Evolutionary conservation across 345 rosid species (phyloP), one percentile per base, ranked within the genome.

Genomic region (Aquilaria sinensis): DNA sequence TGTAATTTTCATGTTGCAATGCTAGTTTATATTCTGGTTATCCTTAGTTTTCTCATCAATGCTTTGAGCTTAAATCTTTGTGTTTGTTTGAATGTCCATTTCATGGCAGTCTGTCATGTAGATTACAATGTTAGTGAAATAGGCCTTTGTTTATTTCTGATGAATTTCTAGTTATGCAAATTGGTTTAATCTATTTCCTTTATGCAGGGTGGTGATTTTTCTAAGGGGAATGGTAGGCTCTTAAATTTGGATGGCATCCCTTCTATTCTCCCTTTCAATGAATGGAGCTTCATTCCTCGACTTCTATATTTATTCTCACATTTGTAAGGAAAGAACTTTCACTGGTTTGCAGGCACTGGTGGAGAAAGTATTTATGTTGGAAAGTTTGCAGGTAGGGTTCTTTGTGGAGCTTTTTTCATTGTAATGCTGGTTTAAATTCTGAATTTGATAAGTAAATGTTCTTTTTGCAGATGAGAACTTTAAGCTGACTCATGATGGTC

Each of bases 301-400:
- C 77, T 71, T 79, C 65, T 64, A 70, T 72, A 69, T 60, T 62
- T 68, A 74, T 72, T 77, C 77, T 80, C 73, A 66, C 80, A 87
- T 64, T 65, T 77, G 74, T 78, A 78, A 84, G 79, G 81, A 77
- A 62, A 66, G 23, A 61, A 72, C 65, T 77, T 80, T 81, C 58
- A 72, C 82, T 94, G 84, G 77, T 82, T 82, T 87, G 88, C 92
- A 95, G 99, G 97, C 85, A 89, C 99, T 62, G 99, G 99, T 61
- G 99, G 99, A 67, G 98, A 95, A 80, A 89, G 98, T 68, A 89
- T 91, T 67, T 95, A 85, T 53, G 99, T 96, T 74, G 98, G 96
- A 66, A 95, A 89, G 74, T 91, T 95, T 84, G 70, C 88, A 55
- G 99, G 99, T 91, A 73, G 63, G 53, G 51, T 63, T 77, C 49